Conservation (phyloP, 1,284 basidiomycete species). For the Naganishia sp. region DNA sequence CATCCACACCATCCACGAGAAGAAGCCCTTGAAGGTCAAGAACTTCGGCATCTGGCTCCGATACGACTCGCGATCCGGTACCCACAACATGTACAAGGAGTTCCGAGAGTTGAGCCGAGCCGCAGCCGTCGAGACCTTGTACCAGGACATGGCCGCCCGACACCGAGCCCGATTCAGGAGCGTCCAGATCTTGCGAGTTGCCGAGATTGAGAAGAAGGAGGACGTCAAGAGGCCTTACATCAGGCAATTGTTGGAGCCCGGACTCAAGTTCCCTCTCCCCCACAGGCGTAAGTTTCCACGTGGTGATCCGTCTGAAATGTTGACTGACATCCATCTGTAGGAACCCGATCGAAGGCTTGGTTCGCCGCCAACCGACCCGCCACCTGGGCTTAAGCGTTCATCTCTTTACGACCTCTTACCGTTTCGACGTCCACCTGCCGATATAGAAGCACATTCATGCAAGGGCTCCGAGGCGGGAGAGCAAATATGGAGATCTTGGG, state of each 20-base stretch:
- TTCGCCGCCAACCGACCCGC: constrained; percentile 56
- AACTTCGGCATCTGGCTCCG: constrained; percentile 99
- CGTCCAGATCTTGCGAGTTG: constrained; percentile 64
- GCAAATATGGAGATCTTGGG: not conserved
- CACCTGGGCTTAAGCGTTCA: constrained; percentile 49
- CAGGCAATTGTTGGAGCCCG: constrained; percentile 88
- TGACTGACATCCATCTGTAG: constrained; percentile 1
- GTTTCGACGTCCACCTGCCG: constrained; percentile 17
- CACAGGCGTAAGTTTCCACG: constrained; percentile 63
- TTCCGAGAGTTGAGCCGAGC: constrained; percentile 94
- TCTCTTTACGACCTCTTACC: constrained; percentile 24
- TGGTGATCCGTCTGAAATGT: too few relatives aligned
- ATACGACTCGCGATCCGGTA: constrained; percentile 96
- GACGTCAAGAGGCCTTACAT: constrained; percentile 89
- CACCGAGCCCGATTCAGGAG: constrained; percentile 99
- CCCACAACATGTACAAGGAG: constrained; percentile 90
- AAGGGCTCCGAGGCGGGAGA: not conserved
- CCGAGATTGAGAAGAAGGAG: constrained; percentile 82
- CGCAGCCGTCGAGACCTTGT: constrained; percentile 93
- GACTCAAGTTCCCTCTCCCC: constrained; percentile 96
- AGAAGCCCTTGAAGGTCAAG: constrained; percentile 97
- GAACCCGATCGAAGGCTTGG: constrained; percentile 55
- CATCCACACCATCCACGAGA: constrained; percentile 94
- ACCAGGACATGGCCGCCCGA: constrained; percentile 99
- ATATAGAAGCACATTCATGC: constrained; percentile 1